Evolutionary conservation across 192 early-diverging fungal genomes (phyloP).

Genomic region (Entomortierella parvispora): DNA sequence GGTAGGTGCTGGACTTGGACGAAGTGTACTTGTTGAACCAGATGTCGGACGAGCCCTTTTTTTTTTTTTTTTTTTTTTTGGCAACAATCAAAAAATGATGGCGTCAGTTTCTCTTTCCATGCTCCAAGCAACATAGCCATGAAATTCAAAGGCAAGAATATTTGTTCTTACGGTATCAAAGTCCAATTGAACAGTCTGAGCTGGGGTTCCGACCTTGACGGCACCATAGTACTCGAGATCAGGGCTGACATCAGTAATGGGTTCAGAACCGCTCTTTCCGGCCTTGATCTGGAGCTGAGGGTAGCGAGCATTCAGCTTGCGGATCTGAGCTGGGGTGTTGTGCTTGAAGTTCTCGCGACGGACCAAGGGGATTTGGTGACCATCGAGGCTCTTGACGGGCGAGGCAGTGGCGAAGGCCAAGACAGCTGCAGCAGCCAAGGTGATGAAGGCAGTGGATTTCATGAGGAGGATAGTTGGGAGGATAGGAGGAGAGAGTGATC

Average conservation of each 20-base stretch:
- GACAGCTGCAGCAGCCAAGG: slow-evolving; percentile 4
- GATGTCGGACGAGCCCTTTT: slow-evolving; percentile 58
- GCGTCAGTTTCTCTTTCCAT: too few relatives aligned
- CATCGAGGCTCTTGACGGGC: background rate
- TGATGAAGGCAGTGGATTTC: slow-evolving; percentile 4
- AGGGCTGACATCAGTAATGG: slow-evolving; percentile 36
- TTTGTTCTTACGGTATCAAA: slow-evolving; percentile 54
- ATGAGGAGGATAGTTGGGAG: background rate
- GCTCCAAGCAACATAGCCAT: too few relatives aligned
- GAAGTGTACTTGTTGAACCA: slow-evolving; percentile 63
- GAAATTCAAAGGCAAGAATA: too few relatives aligned
- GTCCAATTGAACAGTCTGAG: slow-evolving; percentile 65
- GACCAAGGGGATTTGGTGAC: background rate
- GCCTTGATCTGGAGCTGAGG: background rate
- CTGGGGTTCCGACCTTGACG: slow-evolving; percentile 67
- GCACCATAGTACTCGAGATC: slow-evolving; percentile 68
- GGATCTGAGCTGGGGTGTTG: slow-evolving; percentile 7
- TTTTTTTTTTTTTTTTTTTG: background rate
- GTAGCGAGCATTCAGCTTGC: slow-evolving; percentile 7
- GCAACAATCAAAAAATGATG: too few relatives aligned
- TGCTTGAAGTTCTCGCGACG: background rate
- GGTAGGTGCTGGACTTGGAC: slow-evolving; percentile 58
- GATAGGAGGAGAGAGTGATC: background rate
- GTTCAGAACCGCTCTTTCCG: background rate
- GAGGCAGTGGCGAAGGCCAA: slow-evolving; percentile 5